Evolutionary conservation across 1,139 yeast species (phyloP).

Genomic region (Candida buenavistaensis): DNA sequence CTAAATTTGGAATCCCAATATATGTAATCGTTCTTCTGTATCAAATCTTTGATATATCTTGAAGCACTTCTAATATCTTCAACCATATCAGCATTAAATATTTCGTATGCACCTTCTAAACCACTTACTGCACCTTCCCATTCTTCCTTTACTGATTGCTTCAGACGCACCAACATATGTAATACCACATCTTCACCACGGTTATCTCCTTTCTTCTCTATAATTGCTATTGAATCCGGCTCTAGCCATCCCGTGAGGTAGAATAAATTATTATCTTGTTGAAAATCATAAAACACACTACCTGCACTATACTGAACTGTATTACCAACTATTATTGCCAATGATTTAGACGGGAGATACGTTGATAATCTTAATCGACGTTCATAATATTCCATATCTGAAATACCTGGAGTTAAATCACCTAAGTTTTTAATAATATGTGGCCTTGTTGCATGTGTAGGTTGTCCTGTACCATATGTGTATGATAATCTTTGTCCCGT

Average conservation of each 20-base stretch:
- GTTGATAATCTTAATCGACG: constrained; percentile 62
- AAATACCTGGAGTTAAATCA: constrained; percentile 83
- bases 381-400: constrained; percentile 76
- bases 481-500: constrained; percentile 19
- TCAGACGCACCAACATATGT: constrained; percentile 87
- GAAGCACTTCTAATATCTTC: constrained; percentile 48
- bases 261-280: constrained; percentile 85
- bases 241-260: constrained; percentile 93
- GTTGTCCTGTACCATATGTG: constrained; percentile 68
- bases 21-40: constrained; percentile 48
- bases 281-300: constrained; percentile 86
- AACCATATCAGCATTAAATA: constrained; percentile 84
- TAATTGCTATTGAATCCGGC: constrained; percentile 76
- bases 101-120: constrained; percentile 72
- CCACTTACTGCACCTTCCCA: constrained; percentile 98
- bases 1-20: constrained; percentile 46
- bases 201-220: constrained; percentile 58
- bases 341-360: constrained; percentile 59
- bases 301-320: constrained; percentile 79
- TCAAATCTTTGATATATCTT: constrained; percentile 43
- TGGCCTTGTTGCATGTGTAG: constrained; percentile 83
- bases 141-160: constrained; percentile 70
- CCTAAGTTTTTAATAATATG: constrained; percentile 68
- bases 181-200: constrained; percentile 52
- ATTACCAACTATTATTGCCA: constrained; percentile 76